Percentiles rank a stretch among this genome's conserved stretches.
Conservation (phyloP, 2,329 filamentous ascomycete genomes). For the Xylariaceae sp. region DNA sequence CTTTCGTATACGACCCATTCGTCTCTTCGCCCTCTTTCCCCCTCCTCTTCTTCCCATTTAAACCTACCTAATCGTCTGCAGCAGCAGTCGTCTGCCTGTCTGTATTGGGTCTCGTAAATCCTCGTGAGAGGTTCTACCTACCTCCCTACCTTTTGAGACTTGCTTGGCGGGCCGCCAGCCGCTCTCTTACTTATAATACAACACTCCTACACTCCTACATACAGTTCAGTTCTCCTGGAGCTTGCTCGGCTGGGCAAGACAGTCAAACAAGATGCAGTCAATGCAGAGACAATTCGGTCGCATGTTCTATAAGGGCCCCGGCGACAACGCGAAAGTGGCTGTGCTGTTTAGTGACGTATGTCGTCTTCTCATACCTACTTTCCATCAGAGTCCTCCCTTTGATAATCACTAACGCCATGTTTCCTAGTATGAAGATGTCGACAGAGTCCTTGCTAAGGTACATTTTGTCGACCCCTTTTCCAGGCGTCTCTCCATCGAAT, state of each 20-base stretch:
- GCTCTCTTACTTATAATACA: not conserved
- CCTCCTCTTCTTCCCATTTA: not conserved
- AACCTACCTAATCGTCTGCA: no score
- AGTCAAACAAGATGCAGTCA: conserved; percentile 52
- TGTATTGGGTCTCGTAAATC: not conserved
- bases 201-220: not conserved
- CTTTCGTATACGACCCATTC: not conserved
- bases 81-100: not conserved
- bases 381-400: not conserved
- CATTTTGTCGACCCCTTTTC: conserved; percentile 17
- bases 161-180: no score
- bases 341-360: conserved; percentile 60
- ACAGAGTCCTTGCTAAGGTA: conserved; percentile 68
- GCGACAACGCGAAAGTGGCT: conserved; percentile 71
- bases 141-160: no score
- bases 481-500: conserved; percentile 1
- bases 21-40: not conserved
- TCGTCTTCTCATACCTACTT: not conserved
- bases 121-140: not conserved
- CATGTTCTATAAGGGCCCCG: conserved; percentile 60
- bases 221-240: not conserved
- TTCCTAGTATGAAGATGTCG: conserved; percentile 62
- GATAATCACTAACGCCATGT: conserved; percentile 3
- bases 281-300: conserved; percentile 71
- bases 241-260: not conserved